Percentiles rank a stretch among this genome's conserved stretches.
These are phyloP conservation scores for Acacia crassicarpa DNA, from an alignment of 306 rosid genomes.

Conservation along the genomic window DNA sequence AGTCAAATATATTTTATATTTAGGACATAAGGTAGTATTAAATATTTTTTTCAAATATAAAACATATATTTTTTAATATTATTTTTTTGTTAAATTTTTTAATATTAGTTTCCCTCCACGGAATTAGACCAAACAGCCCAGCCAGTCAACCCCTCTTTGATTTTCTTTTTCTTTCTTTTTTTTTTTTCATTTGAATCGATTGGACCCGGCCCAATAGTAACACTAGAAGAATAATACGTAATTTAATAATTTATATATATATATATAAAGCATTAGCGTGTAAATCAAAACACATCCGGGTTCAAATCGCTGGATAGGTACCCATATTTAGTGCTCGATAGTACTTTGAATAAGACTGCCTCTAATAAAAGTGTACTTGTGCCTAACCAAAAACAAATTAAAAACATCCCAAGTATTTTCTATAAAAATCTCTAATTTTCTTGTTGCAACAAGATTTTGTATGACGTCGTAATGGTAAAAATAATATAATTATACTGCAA, in stretches of 20 bases:
- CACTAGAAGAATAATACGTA: neutral
- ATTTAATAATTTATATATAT: neutral
- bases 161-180: accelerated
- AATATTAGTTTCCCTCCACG: neutral
- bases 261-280: too few relatives aligned
- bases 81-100: too few relatives aligned
- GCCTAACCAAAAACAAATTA: too few relatives aligned
- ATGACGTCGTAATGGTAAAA: neutral
- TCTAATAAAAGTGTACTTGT: accelerated
- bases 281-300: neutral
- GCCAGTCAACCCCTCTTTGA: neutral
- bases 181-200: neutral
- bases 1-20: too few relatives aligned
- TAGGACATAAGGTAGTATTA: too few relatives aligned
- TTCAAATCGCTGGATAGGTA: too few relatives aligned
- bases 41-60: too few relatives aligned
- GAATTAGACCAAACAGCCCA: neutral
- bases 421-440: neutral
- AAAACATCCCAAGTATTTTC: too few relatives aligned
- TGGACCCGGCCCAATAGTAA: neutral
- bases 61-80: too few relatives aligned
- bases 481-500: neutral
- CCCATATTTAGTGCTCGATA: too few relatives aligned
- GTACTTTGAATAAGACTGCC: too few relatives aligned
- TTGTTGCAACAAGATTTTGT: neutral